A percentile compares a stretch with the other conserved stretches of the same genome.
phyloP scores from a whole-genome alignment of 2,329 filamentous ascomycete genomes.

The Exophiala sideris region DNA sequence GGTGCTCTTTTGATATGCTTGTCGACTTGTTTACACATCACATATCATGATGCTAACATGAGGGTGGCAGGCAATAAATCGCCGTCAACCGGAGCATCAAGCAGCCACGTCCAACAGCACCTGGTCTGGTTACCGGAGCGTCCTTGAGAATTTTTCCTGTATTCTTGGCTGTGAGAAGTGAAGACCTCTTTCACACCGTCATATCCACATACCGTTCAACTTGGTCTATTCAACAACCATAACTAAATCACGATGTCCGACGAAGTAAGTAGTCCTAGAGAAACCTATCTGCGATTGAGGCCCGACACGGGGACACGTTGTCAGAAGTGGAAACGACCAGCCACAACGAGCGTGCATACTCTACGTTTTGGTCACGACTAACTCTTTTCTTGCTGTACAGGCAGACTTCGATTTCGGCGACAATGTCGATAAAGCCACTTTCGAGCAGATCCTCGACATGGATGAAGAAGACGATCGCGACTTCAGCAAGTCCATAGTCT shows the following conservation, averaged over 20 bases:
- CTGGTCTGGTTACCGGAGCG: neutral
- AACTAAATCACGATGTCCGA: constrained; percentile 13
- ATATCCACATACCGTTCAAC: neutral
- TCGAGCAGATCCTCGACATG: constrained; percentile 97
- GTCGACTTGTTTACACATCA: too few species aligned
- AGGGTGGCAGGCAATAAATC: constrained; percentile 4
- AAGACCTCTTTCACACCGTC: neutral
- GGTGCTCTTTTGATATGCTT: neutral
- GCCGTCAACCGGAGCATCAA: neutral
- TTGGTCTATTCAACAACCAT: neutral
- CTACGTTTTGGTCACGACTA: neutral
- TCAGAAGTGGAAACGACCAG: too few species aligned
- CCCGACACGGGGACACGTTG: too few species aligned
- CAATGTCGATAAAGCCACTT: constrained; percentile 73
- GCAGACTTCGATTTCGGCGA: constrained; percentile 62
- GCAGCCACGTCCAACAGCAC: neutral
- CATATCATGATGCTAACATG: constrained; percentile 9
- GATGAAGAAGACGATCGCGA: constrained; percentile 84
- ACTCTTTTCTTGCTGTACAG: constrained; percentile 1
- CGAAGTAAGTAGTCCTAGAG: constrained; percentile 14
- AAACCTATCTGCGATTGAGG: neutral
- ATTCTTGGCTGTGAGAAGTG: too few species aligned
- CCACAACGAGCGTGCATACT: neutral
- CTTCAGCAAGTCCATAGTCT: constrained; percentile 85
- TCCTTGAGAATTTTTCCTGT: neutral